Percentiles rank a stretch among this genome's conserved stretches.
Evolutionary conservation across 2,329 filamentous ascomycete genomes (phyloP).

Genomic region (Penicillium sp.): DNA sequence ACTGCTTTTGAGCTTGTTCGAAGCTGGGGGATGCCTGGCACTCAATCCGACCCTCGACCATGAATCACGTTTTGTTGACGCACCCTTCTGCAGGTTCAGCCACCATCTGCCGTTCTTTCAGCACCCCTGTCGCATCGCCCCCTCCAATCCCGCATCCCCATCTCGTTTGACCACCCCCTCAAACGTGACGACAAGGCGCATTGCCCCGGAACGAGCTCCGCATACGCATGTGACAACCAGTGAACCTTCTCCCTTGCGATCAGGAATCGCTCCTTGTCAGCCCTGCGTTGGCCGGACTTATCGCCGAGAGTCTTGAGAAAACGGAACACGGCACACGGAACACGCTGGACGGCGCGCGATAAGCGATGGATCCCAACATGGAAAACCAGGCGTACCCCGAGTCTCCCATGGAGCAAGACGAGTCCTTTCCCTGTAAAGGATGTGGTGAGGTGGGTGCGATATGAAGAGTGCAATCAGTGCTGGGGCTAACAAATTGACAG

Average conservation of each 20-base stretch:
- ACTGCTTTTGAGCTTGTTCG: conserved; percentile 3
- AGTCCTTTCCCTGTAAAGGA: conserved; percentile 84
- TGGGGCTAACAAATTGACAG: conserved; percentile 50
- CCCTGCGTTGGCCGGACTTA: conserved; percentile 1
- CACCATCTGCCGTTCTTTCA: conserved; percentile 19
- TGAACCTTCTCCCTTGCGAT: not conserved
- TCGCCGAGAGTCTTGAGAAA: not conserved
- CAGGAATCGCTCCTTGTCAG: not conserved
- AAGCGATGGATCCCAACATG: conserved; percentile 39
- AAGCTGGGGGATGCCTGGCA: conserved; percentile 16
- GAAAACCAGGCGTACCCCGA: conserved; percentile 60
- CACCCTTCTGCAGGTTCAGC: conserved; percentile 18
- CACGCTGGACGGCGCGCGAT: not conserved
- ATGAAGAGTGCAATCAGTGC: not conserved
- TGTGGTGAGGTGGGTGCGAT: conserved; percentile 73
- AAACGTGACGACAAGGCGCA: not conserved
- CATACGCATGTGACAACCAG: not conserved
- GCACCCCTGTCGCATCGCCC: conserved; percentile 23
- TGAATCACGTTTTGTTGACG: conserved; percentile 17
- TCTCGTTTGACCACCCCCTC: not conserved
- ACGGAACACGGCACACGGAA: not conserved
- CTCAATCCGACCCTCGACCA: conserved; percentile 11
- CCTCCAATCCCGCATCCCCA: conserved; percentile 14
- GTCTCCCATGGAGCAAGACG: conserved; percentile 72
- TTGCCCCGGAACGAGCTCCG: not conserved